phyloP scores from a whole-genome alignment of 2,329 filamentous ascomycete species.

The Pestalotiopsis sp. region DNA sequence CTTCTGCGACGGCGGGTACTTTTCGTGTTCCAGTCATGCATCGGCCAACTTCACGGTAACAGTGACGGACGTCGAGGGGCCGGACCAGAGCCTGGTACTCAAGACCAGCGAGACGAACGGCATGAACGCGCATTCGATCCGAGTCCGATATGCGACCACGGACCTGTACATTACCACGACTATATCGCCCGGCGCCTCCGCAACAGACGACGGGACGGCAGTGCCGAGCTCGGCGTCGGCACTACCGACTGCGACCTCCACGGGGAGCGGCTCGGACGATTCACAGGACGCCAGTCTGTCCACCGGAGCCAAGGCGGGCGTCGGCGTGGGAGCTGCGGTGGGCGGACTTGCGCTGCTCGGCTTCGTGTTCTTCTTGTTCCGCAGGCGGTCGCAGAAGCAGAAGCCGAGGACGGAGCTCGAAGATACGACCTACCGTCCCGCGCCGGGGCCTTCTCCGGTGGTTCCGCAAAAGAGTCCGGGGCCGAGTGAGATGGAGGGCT shows the following conservation, averaged over 20 bases:
- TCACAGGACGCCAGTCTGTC: not conserved
- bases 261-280: not conserved
- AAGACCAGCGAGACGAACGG: not conserved
- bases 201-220: not conserved
- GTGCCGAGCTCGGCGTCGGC: not conserved
- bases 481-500: not conserved
- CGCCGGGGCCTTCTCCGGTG: not conserved
- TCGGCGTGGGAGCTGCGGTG: not conserved
- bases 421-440: not conserved
- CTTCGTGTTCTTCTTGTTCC: not conserved
- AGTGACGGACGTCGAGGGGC: not conserved
- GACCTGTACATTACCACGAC: not conserved
- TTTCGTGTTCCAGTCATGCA: not conserved
- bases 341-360: not conserved
- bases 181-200: not conserved
- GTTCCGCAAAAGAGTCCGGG: not conserved
- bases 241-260: not conserved
- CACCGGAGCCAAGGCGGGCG: not conserved
- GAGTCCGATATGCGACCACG: not conserved
- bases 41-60: not conserved
- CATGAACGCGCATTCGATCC: constrained; percentile 6
- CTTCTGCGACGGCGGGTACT: constrained; percentile 1
- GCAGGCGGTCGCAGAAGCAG: not conserved
- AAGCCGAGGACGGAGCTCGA: not conserved
- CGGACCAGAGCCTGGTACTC: not conserved